phyloP scores from a whole-genome alignment of 2,329 filamentous ascomycete species.

The Hypoxylon sp. region DNA sequence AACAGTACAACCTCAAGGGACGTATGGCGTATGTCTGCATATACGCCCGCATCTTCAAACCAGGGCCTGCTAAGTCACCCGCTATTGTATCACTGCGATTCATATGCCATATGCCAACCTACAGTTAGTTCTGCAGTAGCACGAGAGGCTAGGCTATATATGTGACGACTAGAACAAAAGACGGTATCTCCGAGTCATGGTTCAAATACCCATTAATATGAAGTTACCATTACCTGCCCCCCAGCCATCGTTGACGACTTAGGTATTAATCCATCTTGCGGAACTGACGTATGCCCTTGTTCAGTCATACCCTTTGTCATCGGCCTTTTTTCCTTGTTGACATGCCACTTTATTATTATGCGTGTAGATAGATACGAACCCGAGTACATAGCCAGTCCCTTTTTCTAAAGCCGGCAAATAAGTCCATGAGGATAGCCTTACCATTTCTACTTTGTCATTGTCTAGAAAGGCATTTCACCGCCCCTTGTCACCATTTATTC shows the following conservation, averaged over 20 bases:
- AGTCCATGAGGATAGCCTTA: constrained; percentile 3
- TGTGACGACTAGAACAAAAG: constrained; percentile 32
- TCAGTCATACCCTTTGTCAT: constrained; percentile 36
- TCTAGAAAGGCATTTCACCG: constrained; percentile 10
- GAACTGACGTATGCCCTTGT: constrained; percentile 43
- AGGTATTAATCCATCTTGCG: constrained; percentile 18
- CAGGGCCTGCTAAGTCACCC: constrained; percentile 19
- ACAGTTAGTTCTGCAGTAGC: constrained; percentile 31
- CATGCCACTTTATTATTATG: constrained; percentile 20
- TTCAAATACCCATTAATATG: constrained; percentile 36
- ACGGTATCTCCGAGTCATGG: constrained; percentile 38
- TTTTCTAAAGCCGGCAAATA: constrained; percentile 1
- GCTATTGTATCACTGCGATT: constrained; percentile 6
- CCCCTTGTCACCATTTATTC: constrained; percentile 5
- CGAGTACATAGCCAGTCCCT: constrained; percentile 1
- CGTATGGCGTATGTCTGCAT: constrained; percentile 30
- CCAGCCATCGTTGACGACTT: constrained; percentile 32
- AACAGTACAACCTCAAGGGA: constrained; percentile 39
- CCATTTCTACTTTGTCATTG: constrained; percentile 12
- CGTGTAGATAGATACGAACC: constrained; percentile 31
- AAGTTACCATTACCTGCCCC: constrained; percentile 37
- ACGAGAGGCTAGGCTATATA: constrained; percentile 30
- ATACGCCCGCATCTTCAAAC: constrained; percentile 15
- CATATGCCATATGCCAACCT: constrained; percentile 33
- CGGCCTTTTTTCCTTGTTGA: constrained; percentile 17